These are phyloP conservation scores for Scytalidium sp. DNA, from an alignment of 2,329 filamentous ascomycete genomes.

Conservation along the genomic window DNA sequence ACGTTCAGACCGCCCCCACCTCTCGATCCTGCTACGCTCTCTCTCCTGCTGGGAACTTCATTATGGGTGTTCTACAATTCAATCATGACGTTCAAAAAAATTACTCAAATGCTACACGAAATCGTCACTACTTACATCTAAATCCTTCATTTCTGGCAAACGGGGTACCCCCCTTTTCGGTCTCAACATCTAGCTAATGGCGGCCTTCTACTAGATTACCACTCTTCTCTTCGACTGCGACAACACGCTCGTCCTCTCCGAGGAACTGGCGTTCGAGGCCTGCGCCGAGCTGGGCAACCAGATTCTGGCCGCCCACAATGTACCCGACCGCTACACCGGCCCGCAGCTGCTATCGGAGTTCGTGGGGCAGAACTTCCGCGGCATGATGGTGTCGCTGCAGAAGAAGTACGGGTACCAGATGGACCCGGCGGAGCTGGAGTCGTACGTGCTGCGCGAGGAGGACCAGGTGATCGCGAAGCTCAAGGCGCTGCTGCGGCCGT, in stretches of 20 bases:
- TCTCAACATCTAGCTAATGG: no score
- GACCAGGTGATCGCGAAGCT: constrained; percentile 82
- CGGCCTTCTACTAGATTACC: no score
- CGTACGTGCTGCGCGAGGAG: constrained; percentile 74
- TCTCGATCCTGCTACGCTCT: no score
- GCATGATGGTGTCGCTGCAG: constrained; percentile 79
- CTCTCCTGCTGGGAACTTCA: no score
- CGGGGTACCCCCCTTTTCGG: no score
- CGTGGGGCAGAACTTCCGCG: constrained; percentile 91
- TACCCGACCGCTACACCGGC: constrained; percentile 70
- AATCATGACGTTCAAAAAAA: no score
- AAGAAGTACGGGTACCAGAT: constrained; percentile 73
- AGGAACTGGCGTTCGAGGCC: constrained; percentile 87
- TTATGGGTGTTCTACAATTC: no score
- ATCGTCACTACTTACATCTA: no score
- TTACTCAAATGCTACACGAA: no score
- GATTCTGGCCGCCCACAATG: constrained; percentile 66
- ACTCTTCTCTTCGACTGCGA: constrained; percentile 75
- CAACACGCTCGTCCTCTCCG: constrained; percentile 92
- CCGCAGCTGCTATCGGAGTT: constrained; percentile 79
- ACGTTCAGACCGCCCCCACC: no score
- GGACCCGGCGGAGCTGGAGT: constrained; percentile 63
- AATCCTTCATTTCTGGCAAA: no score
- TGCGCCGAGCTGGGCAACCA: constrained; percentile 87
- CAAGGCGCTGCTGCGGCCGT: constrained; percentile 62